Evolutionary conservation across 345 rosid species (phyloP).

Genomic region (Lepidium didymum): DNA sequence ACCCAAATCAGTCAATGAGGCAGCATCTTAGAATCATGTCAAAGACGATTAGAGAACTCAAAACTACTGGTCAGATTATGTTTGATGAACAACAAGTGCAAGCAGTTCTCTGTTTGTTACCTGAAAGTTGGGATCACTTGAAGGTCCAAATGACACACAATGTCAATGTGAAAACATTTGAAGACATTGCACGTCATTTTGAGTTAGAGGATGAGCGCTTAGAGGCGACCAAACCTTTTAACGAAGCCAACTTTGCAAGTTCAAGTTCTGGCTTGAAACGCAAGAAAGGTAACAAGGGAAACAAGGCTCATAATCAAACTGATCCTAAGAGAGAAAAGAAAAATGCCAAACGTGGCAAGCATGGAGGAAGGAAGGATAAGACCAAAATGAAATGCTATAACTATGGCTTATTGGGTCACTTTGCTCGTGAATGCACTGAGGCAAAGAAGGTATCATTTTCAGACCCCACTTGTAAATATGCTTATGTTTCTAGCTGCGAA

Average conservation of each 20-base stretch:
- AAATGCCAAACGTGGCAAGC: neutral
- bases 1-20: neutral
- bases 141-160: neutral
- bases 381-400: neutral
- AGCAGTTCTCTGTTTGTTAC: neutral
- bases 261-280: neutral
- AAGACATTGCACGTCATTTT: neutral
- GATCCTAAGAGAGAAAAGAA: neutral
- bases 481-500: neutral
- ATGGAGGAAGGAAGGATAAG: neutral
- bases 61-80: neutral
- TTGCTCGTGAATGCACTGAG: slow-evolving; percentile 4
- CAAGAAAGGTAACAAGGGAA: neutral
- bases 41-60: neutral
- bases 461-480: neutral
- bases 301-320: neutral
- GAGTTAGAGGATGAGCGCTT: slow-evolving; percentile 10
- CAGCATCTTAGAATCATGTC: neutral
- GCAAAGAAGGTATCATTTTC: slow-evolving; percentile 1
- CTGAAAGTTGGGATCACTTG: neutral
- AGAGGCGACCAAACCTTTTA: neutral
- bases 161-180: neutral
- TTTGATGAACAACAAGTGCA: neutral
- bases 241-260: neutral
- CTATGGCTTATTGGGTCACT: neutral